Evolutionary conservation across 208 protist genomes (phyloP).

Genomic region (Wallacemonas rigidus): DNA sequence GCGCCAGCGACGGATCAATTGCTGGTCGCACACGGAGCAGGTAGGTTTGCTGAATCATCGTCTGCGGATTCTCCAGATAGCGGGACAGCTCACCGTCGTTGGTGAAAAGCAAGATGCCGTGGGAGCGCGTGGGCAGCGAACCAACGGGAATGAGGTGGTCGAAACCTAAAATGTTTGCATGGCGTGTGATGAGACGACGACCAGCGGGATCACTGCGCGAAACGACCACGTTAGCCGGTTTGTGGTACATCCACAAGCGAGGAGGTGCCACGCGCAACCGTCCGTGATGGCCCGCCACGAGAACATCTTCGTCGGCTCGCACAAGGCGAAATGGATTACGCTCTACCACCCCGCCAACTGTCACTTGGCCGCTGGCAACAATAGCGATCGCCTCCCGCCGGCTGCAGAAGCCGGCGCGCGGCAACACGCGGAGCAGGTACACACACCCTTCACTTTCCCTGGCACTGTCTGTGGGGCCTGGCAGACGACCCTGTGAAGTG

Average conservation of each 20-base stretch:
- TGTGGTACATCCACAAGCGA: slow-evolving; percentile 90
- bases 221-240: slow-evolving; percentile 86
- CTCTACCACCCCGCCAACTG: slow-evolving; percentile 84
- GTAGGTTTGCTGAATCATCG: slow-evolving; percentile 87
- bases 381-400: slow-evolving; percentile 70
- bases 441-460: slow-evolving; percentile 32
- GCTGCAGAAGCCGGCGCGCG: slow-evolving; percentile 81
- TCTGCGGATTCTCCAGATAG: slow-evolving; percentile 76
- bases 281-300: slow-evolving; percentile 66
- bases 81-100: slow-evolving; percentile 90
- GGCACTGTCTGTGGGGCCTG: background rate
- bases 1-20: slow-evolving; percentile 82
- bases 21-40: slow-evolving; percentile 79
- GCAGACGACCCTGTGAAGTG: background rate
- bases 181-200: slow-evolving; percentile 74
- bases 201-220: slow-evolving; percentile 78
- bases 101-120: slow-evolving; percentile 84
- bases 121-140: slow-evolving; percentile 82
- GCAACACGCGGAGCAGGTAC: slow-evolving; percentile 73
- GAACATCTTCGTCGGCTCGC: slow-evolving; percentile 71
- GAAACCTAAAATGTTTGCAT: slow-evolving; percentile 83
- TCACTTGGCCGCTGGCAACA: slow-evolving; percentile 82
- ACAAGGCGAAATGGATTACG: slow-evolving; percentile 84
- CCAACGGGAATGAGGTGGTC: slow-evolving; percentile 88
- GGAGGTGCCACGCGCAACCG: slow-evolving; percentile 81